Evolutionary conservation across 2,329 filamentous ascomycete genomes (phyloP).

Genomic region (Calonectria crousiana): DNA sequence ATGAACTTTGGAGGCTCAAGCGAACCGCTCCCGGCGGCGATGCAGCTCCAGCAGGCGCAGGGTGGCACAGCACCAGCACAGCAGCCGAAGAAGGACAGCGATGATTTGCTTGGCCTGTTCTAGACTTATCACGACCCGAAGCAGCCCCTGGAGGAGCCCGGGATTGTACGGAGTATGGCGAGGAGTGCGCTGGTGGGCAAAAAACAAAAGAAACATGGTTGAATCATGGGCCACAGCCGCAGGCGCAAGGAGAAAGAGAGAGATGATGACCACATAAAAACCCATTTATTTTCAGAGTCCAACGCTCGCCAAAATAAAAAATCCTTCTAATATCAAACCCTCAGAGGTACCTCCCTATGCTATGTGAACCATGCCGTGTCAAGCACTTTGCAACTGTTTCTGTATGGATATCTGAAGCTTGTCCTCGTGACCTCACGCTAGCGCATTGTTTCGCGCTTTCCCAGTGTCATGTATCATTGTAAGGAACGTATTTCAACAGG

Average conservation of each 20-base stretch:
- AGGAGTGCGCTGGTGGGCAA: conserved; percentile 28
- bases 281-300: conserved; percentile 30
- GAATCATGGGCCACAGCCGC: conserved; percentile 29
- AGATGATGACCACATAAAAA: conserved; percentile 33
- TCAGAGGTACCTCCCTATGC: conserved; percentile 26
- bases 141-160: conserved; percentile 24
- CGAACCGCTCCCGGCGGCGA: conserved; percentile 73
- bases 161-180: conserved; percentile 32
- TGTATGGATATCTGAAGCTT: conserved; percentile 28
- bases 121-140: conserved; percentile 42
- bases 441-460: too few species aligned
- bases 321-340: conserved; percentile 32
- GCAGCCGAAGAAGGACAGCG: conserved; percentile 67
- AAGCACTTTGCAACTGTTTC: conserved; percentile 18
- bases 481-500: not conserved
- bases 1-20: conserved; percentile 76
- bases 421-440: not conserved
- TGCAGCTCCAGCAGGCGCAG: conserved; percentile 63
- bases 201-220: conserved; percentile 26
- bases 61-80: conserved; percentile 44
- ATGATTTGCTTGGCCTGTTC: conserved; percentile 67
- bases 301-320: conserved; percentile 39
- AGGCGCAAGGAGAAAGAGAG: conserved; percentile 38
- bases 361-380: conserved; percentile 32
- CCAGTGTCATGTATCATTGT: not conserved